Percentiles rank a stretch among this genome's conserved stretches.
These are phyloP conservation scores for Russula olivacea DNA, from an alignment of 768 basidiomycete species.

Conservation along the genomic window DNA sequence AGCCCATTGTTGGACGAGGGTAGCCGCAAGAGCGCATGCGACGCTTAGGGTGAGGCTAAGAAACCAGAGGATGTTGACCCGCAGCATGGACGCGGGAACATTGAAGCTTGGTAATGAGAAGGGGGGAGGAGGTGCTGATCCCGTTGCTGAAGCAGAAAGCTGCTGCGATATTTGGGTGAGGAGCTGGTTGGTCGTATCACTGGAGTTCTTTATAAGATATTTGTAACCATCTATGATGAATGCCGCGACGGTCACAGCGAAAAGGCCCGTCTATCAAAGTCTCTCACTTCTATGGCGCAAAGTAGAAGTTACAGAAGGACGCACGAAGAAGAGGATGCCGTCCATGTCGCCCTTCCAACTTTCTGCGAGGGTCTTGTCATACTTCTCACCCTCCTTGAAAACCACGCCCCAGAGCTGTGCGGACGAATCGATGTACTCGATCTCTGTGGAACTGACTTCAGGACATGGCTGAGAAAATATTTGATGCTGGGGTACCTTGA, in stretches of 20 bases:
- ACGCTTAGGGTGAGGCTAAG: constrained; percentile 1
- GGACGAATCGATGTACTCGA: constrained; percentile 13
- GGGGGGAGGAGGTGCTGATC: neutral
- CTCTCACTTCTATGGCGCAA: neutral
- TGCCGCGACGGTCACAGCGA: constrained; percentile 4
- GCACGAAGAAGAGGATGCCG: constrained; percentile 11
- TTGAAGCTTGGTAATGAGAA: constrained; percentile 1
- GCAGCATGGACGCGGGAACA: neutral
- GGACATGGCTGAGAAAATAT: neutral
- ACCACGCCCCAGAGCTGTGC: constrained; percentile 16
- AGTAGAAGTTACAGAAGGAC: neutral
- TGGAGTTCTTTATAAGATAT: neutral
- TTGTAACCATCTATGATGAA: constrained; percentile 4
- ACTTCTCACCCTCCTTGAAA: constrained; percentile 13
- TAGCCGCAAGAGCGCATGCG: constrained; percentile 1
- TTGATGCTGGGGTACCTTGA: neutral
- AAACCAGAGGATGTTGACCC: constrained; percentile 7
- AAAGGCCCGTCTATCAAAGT: constrained; percentile 6
- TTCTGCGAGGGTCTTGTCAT: constrained; percentile 15
- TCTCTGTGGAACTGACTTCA: neutral
- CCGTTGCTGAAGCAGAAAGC: neutral
- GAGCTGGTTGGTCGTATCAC: constrained; percentile 8
- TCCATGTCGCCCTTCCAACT: constrained; percentile 13
- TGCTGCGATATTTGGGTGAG: constrained; percentile 16
- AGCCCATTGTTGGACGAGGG: constrained; percentile 15